Percentiles rank a stretch among this genome's conserved stretches.
Conservation (phyloP, 768 basidiomycete genomes). For the Agrocybe pediades region DNA sequence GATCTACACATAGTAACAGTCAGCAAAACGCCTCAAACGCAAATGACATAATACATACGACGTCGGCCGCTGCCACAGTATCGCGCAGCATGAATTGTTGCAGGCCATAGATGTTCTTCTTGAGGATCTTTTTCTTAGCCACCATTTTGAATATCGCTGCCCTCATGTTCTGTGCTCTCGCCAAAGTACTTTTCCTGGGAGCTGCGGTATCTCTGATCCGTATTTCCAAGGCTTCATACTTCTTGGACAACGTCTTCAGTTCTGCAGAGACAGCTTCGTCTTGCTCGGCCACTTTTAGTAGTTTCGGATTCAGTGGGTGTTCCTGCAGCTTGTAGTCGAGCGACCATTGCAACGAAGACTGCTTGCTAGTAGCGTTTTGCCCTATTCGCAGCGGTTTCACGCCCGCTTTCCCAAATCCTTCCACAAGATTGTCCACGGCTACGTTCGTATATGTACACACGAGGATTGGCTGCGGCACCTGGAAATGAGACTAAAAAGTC, state of each 20-base stretch:
- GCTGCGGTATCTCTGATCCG: conserved; percentile 15
- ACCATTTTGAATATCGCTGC: conserved; percentile 27
- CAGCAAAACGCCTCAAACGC: neutral
- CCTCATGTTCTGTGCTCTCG: conserved; percentile 34
- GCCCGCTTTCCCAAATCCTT: conserved; percentile 61
- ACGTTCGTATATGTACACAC: conserved; percentile 96
- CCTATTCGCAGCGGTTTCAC: conserved; percentile 81
- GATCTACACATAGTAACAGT: conserved; percentile 44
- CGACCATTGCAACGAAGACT: conserved; percentile 55
- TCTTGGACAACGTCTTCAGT: conserved; percentile 15
- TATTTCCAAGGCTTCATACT: conserved; percentile 17
- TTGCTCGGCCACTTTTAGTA: conserved; percentile 43
- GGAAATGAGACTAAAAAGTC: conserved; percentile 63
- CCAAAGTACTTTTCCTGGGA: conserved; percentile 13
- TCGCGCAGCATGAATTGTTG: conserved; percentile 67
- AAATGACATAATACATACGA: conserved; percentile 49
- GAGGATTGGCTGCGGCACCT: conserved; percentile 80
- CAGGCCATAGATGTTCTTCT: conserved; percentile 50
- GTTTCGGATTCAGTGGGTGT: conserved; percentile 55
- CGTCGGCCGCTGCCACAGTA: conserved; percentile 67
- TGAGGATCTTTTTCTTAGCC: conserved; percentile 27
- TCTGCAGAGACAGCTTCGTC: conserved; percentile 25
- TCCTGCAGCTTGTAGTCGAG: conserved; percentile 62
- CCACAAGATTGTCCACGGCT: conserved; percentile 89
- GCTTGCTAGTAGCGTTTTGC: conserved; percentile 57